A percentile compares a stretch with the other conserved stretches of the same genome.
Conservation (phyloP, 768 basidiomycete genomes). For the Myochromella boudieri region DNA sequence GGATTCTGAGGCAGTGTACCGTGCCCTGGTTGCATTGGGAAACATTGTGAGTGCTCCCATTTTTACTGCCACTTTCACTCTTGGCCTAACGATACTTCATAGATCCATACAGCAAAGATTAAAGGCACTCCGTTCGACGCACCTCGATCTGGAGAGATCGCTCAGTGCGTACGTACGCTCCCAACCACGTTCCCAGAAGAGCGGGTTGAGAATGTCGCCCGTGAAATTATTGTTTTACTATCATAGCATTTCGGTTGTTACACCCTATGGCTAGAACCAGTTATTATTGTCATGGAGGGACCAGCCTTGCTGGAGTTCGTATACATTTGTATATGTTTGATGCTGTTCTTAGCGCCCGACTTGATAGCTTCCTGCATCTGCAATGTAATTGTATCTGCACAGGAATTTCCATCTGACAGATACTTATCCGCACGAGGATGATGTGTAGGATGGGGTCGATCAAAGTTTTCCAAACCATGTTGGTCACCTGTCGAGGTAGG, state of each 20-base stretch:
- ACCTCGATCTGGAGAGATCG: conserved; percentile 40
- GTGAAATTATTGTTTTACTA: conserved; percentile 47
- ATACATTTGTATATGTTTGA: too few relatives aligned
- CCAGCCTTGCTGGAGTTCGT: too few relatives aligned
- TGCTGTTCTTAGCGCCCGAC: too few relatives aligned
- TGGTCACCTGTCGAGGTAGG: conserved; percentile 9
- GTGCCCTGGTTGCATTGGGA: conserved; percentile 70
- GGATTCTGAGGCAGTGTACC: conserved; percentile 72
- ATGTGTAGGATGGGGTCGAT: too few relatives aligned
- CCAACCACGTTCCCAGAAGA: conserved; percentile 55
- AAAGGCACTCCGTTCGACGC: conserved; percentile 33
- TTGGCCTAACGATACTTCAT: conserved; percentile 10
- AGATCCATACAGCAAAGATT: conserved; percentile 52
- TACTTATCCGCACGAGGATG: too few relatives aligned
- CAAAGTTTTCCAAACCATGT: background rate
- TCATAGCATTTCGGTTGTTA: conserved; percentile 29
- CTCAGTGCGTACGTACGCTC: conserved; percentile 36
- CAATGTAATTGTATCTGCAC: too few relatives aligned
- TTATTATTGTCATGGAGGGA: too few relatives aligned
- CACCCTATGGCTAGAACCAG: too few relatives aligned
- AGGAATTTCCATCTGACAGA: too few relatives aligned
- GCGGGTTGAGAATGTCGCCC: conserved; percentile 50
- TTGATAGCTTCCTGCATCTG: too few relatives aligned
- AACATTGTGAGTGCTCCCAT: conserved; percentile 56
- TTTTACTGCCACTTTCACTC: background rate